Evolutionary conservation across 2,329 filamentous ascomycete species (phyloP), one percentile per base, ranked within the genome.

Genomic region (Colletotrichum incanum): DNA sequence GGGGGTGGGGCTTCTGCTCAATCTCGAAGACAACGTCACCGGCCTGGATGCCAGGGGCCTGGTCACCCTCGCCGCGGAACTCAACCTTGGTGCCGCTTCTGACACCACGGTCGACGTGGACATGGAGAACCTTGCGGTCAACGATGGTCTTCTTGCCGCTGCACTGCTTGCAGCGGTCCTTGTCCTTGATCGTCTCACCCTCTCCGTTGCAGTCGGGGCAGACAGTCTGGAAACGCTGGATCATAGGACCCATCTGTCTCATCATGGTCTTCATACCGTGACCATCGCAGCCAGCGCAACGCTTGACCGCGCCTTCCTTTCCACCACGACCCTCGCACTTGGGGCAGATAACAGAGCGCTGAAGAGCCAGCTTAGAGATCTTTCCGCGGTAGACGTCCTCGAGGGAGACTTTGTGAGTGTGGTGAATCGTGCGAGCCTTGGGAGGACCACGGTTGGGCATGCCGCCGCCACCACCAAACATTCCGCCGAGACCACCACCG

Each of bases 161-260:
- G 87, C 96, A 99, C 81, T 91, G 89, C 91, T 98, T 98, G 93
- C 96, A 99, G 79, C 94, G 93, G 83, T 99, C 96, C 88, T 97
- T 97, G 77, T 98, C 96, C 81, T 94, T 94, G 83, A 99, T 96
- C 76, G 93, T 95, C 87, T 99, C 96, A 73, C 96, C 96, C 84
- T 99, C 96, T 75, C 97, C 97, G 78, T 96, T 96, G 83, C 96
- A 99, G 86, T 99, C 97, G 37, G 95, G 94, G 90, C 96, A 99
- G 78, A 98, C 95, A 39, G 96, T 98, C 89, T 99, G 96, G 91
- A 99, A 99, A 71, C 96, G 94, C 87, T 99, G 97, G 78, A 99
- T 98, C 96, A 99, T 99, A 72, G 96, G 96, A 63, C 96, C 96
- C 95, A 99, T 98, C 86, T 99, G 96, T 82, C 97, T 93, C 96